phyloP scores from a whole-genome alignment of 2,329 filamentous ascomycete species.

The Apiospora hydei region DNA sequence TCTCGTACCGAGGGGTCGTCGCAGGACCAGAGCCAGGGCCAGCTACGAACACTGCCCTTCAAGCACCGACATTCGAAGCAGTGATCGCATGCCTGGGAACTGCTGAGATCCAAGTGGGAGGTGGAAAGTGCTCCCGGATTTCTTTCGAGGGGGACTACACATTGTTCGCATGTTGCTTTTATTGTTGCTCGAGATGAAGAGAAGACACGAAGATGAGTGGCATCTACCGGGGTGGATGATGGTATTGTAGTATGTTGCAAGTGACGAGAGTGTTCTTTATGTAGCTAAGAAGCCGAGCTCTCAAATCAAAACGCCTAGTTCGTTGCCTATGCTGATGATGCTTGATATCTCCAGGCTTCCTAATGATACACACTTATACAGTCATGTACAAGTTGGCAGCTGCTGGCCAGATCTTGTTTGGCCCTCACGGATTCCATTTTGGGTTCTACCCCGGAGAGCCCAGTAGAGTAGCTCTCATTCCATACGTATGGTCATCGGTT shows the following conservation, averaged over 20 bases:
- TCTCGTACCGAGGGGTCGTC: background rate
- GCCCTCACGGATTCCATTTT: background rate
- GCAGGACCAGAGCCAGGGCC: slow-evolving; percentile 7
- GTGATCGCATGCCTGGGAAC: background rate
- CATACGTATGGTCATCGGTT: background rate
- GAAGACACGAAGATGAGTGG: background rate
- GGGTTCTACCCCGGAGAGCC: slow-evolving; percentile 28
- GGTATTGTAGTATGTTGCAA: background rate
- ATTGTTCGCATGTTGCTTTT: slow-evolving; percentile 2
- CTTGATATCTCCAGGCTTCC: background rate
- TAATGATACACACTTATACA: slow-evolving; percentile 22
- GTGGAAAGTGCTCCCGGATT: background rate
- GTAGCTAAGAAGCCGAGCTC: slow-evolving; percentile 18
- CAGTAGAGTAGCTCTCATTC: slow-evolving; percentile 7
- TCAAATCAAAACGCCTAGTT: slow-evolving; percentile 17
- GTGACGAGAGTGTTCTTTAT: background rate
- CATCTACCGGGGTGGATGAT: slow-evolving; percentile 11
- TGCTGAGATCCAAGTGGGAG: background rate
- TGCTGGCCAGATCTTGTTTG: background rate
- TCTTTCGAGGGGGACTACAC: background rate
- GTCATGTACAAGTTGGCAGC: slow-evolving; percentile 13
- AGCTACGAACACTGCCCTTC: slow-evolving; percentile 3
- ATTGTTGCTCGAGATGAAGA: background rate
- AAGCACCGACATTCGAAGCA: slow-evolving; percentile 11
- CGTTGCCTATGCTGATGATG: slow-evolving; percentile 13